These are phyloP conservation scores for Penicillium sp. DNA, from an alignment of 2,329 filamentous ascomycete species.

Conservation along the genomic window DNA sequence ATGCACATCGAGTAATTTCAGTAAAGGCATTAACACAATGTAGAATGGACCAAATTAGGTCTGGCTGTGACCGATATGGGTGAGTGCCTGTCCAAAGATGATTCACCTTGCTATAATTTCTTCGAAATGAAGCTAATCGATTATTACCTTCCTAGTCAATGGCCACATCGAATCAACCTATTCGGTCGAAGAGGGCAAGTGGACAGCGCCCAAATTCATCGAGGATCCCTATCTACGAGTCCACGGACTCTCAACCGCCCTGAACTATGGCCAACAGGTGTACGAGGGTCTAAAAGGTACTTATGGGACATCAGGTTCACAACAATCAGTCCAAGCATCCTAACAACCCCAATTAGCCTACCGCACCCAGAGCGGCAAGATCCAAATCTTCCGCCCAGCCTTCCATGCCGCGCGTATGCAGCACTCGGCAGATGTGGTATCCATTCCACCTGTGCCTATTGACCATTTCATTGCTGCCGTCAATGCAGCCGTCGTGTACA, in stretches of 20 bases:
- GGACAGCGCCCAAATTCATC: constrained; percentile 74
- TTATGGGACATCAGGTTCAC: neutral
- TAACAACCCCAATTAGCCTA: constrained; percentile 56
- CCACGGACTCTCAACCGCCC: constrained; percentile 85
- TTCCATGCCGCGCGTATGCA: constrained; percentile 79
- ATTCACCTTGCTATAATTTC: neutral
- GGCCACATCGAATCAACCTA: constrained; percentile 62
- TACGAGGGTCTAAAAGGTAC: constrained; percentile 79
- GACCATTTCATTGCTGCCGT: constrained; percentile 71
- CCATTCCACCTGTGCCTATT: constrained; percentile 74
- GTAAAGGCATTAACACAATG: neutral
- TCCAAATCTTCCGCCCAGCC: constrained; percentile 80
- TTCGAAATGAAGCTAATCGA: neutral
- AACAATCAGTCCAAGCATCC: neutral
- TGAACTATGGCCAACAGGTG: constrained; percentile 94
- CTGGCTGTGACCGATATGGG: constrained; percentile 2
- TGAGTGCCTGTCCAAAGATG: neutral
- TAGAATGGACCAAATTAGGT: constrained; percentile 2
- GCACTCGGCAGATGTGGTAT: constrained; percentile 75
- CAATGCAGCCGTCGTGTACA: constrained; percentile 75
- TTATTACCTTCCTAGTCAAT: neutral
- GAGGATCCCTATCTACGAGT: constrained; percentile 77
- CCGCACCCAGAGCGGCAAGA: constrained; percentile 61
- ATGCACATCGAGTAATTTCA: neutral
- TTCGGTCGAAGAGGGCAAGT: constrained; percentile 63